Percentiles rank a stretch among this genome's conserved stretches.
Conservation (phyloP, 2,329 filamentous ascomycete species). For the Botrytis byssoidea region DNA sequence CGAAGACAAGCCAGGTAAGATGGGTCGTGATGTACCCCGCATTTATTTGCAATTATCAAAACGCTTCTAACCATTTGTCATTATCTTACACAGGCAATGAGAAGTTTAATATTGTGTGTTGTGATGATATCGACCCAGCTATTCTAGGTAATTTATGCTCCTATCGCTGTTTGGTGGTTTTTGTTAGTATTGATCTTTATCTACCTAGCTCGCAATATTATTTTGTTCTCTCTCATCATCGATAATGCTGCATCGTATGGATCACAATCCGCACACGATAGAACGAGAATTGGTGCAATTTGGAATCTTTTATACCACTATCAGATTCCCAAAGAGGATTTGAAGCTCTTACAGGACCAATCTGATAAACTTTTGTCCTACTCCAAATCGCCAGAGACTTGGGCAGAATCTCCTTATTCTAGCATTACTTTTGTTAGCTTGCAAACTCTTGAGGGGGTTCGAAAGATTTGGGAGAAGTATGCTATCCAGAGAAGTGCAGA, state of each 20-base stretch:
- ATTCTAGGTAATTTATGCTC: background rate
- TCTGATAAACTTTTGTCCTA: background rate
- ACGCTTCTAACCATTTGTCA: background rate
- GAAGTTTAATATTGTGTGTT: background rate
- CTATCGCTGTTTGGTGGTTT: background rate
- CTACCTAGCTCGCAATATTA: background rate
- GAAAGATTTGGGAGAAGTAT: slow-evolving; percentile 12
- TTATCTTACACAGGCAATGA: background rate
- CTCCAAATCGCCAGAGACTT: background rate
- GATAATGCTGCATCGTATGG: background rate
- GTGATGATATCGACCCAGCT: slow-evolving; percentile 1
- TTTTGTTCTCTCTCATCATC: background rate
- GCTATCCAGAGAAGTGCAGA: background rate
- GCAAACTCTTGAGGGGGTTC: slow-evolving; percentile 1
- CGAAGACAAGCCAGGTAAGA: slow-evolving; percentile 19
- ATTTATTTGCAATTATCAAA: background rate
- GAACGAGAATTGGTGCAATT: background rate
- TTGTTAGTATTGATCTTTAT: background rate
- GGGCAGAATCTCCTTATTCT: background rate
- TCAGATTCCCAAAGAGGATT: background rate
- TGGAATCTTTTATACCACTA: background rate
- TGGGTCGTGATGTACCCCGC: background rate
- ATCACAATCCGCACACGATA: background rate
- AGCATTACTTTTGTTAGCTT: background rate
- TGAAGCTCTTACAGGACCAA: background rate